phyloP scores from a whole-genome alignment of 2,329 filamentous ascomycete genomes.

The Podosphaera aphanis region DNA sequence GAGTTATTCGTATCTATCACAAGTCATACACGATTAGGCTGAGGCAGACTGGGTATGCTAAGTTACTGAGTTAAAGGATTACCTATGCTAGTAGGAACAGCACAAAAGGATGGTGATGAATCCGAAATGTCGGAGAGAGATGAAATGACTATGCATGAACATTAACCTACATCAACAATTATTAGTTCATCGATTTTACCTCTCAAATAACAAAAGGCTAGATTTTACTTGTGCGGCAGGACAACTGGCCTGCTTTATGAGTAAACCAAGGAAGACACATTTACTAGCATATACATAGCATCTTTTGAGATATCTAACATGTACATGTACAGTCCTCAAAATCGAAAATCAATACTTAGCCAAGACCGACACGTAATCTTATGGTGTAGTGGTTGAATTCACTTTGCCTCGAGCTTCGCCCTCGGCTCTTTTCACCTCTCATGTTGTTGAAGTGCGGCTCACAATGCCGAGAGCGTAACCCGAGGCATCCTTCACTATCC shows the following conservation, averaged over 20 bases:
- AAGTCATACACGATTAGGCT: not conserved
- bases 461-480: not conserved
- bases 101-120: not conserved
- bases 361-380: too few relatives aligned
- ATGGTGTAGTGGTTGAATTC: too few relatives aligned
- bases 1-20: not conserved
- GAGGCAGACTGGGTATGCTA: not conserved
- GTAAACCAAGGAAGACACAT: not conserved
- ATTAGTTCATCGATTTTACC: not conserved
- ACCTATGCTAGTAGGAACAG: not conserved
- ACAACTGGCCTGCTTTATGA: not conserved
- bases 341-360: not conserved
- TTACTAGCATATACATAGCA: not conserved
- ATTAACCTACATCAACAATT: not conserved
- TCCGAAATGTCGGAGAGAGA: not conserved
- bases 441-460: too few relatives aligned
- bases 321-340: too few relatives aligned
- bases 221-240: not conserved
- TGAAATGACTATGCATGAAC: not conserved
- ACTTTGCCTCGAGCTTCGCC: too few relatives aligned
- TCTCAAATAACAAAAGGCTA: not conserved
- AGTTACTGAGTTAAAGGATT: not conserved
- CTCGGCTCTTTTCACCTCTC: too few relatives aligned
- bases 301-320: not conserved
- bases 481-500: too few relatives aligned